These are phyloP conservation scores for Cinnamomum chago DNA, from an alignment of 164 flowering plant genomes.

Conservation along the genomic window DNA sequence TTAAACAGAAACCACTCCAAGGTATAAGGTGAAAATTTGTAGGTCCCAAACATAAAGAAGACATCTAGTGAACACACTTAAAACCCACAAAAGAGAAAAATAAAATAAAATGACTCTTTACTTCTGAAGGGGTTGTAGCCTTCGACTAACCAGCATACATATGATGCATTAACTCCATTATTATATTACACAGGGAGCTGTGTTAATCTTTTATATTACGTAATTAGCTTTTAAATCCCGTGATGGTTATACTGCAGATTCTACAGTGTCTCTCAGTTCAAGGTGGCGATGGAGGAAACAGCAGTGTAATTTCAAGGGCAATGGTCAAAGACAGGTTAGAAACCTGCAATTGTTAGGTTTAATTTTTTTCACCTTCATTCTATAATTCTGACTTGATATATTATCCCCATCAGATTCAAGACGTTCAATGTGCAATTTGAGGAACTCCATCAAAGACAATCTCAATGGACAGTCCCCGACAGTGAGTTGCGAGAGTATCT, in stretches of 20 bases:
- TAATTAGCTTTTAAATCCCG: neutral
- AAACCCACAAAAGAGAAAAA: neutral
- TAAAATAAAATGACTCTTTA: neutral
- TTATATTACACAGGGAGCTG: neutral
- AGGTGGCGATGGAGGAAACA: slow-evolving; percentile 42
- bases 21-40: too few relatives aligned
- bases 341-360: neutral
- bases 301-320: slow-evolving; percentile 73
- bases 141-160: too few relatives aligned
- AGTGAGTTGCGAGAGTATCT: slow-evolving; percentile 89
- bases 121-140: too few relatives aligned
- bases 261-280: slow-evolving; percentile 70
- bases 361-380: neutral
- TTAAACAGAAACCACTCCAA: too few relatives aligned
- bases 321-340: slow-evolving; percentile 69
- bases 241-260: slow-evolving; percentile 45
- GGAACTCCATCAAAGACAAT: slow-evolving; percentile 93
- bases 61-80: too few relatives aligned
- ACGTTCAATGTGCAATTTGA: slow-evolving; percentile 79
- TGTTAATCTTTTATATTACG: neutral
- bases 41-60: too few relatives aligned
- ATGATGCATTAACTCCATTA: too few relatives aligned
- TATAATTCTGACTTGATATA: too few relatives aligned
- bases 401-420: slow-evolving; percentile 53
- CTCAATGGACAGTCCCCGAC: slow-evolving; percentile 98